Percentiles rank a stretch among this genome's conserved stretches.
phyloP scores from a whole-genome alignment of 1,139 yeast species.

The Hemisphaericaspora xylofermentans region DNA sequence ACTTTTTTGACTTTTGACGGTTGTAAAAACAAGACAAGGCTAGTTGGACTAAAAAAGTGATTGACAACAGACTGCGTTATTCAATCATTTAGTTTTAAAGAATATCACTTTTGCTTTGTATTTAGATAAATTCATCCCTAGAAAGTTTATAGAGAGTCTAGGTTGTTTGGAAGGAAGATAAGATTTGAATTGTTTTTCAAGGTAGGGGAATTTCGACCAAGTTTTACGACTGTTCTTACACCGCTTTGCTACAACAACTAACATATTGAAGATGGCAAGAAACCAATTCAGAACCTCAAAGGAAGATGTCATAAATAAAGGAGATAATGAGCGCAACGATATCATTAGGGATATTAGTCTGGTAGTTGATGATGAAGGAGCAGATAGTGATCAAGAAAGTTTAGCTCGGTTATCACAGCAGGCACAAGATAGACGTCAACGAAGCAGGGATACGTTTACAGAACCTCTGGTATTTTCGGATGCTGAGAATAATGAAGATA shows the following conservation, averaged over 20 bases:
- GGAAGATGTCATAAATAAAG: neutral
- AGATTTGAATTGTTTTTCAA: too few relatives aligned
- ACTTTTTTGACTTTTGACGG: neutral
- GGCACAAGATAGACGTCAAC: conserved; percentile 16
- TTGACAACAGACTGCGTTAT: too few relatives aligned
- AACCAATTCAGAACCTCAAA: neutral
- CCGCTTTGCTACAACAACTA: neutral
- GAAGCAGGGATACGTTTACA: conserved; percentile 6
- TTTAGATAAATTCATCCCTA: too few relatives aligned
- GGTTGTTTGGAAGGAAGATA: too few relatives aligned
- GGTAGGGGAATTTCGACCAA: too few relatives aligned
- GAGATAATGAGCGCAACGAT: neutral
- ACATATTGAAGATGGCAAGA: neutral
- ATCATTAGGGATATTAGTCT: neutral
- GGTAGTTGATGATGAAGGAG: conserved; percentile 18
- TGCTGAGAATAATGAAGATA: conserved; percentile 12
- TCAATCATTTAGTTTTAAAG: too few relatives aligned
- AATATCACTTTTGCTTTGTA: too few relatives aligned
- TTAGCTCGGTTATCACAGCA: conserved; percentile 24
- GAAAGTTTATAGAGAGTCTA: too few relatives aligned
- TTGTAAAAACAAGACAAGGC: neutral
- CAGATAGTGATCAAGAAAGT: conserved; percentile 19
- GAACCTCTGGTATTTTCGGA: conserved; percentile 8
- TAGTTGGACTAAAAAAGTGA: too few relatives aligned
- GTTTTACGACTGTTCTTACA: too few relatives aligned